Evolutionary conservation across 352 stramenopile species (phyloP).

Genomic region (Globisporangium mamillatum): DNA sequence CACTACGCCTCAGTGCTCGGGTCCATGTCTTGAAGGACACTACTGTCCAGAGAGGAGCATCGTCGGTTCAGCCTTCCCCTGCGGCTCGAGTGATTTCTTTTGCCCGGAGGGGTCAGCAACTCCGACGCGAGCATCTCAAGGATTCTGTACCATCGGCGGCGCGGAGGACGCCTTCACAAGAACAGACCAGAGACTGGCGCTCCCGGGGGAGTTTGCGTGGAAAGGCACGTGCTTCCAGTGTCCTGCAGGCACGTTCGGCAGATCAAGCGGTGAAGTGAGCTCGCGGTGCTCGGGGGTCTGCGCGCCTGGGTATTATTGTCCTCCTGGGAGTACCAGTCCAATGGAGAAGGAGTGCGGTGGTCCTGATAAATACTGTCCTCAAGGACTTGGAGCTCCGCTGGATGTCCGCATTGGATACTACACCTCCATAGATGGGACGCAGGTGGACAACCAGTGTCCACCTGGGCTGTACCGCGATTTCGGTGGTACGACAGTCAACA

Average conservation of each 20-base stretch:
- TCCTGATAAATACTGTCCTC: conserved; percentile 46
- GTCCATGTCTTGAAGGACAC: conserved; percentile 33
- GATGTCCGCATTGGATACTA: conserved; percentile 40
- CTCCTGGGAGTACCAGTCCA: conserved; percentile 37
- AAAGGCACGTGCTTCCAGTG: conserved; percentile 58
- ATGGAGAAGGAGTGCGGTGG: conserved; percentile 50
- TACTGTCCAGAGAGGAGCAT: conserved; percentile 38
- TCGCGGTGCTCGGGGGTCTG: conserved; percentile 53
- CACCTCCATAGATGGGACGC: conserved; percentile 33
- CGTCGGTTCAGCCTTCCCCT: conserved; percentile 15
- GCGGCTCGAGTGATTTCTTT: conserved; percentile 27
- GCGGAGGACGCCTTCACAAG: conserved; percentile 18
- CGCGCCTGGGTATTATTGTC: conserved; percentile 66
- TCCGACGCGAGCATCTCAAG: conserved; percentile 17
- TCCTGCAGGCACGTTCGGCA: conserved; percentile 60
- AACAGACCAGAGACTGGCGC: conserved; percentile 29
- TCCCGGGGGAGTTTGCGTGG: conserved; percentile 56
- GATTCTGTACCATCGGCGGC: conserved; percentile 32
- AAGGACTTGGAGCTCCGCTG: conserved; percentile 24
- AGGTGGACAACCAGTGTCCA: conserved; percentile 28
- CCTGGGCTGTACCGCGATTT: conserved; percentile 30
- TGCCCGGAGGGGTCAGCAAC: conserved; percentile 29
- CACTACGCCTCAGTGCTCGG: conserved; percentile 29
- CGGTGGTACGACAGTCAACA: conserved; percentile 20
- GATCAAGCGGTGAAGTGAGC: conserved; percentile 31